Conservation (phyloP, 768 basidiomycete genomes). For the Trametes maxima region DNA sequence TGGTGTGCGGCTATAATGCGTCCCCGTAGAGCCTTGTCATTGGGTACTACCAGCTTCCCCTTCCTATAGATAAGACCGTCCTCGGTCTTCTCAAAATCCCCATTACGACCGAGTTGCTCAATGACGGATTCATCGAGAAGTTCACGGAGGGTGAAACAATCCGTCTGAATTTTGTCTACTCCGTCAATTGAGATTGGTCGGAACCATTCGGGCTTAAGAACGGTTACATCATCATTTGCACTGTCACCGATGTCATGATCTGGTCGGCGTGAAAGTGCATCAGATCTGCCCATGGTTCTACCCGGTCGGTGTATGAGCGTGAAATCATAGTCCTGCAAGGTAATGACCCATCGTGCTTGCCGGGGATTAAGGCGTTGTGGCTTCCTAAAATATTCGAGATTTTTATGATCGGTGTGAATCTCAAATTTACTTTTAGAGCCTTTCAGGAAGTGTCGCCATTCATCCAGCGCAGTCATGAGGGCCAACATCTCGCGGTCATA, state of each 20-base stretch:
- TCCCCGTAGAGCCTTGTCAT: not conserved
- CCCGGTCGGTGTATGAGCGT: constrained; percentile 12
- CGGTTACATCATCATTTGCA: not conserved
- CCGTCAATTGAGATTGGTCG: not conserved
- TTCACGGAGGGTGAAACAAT: not conserved
- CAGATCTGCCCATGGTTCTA: not conserved
- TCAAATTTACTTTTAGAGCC: constrained; percentile 18
- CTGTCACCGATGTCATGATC: not conserved
- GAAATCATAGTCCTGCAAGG: constrained; percentile 23
- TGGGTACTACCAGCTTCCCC: not conserved
- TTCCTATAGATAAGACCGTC: constrained; percentile 20
- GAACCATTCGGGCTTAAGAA: constrained; percentile 9
- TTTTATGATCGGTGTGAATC: constrained; percentile 36
- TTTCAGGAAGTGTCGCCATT: constrained; percentile 32
- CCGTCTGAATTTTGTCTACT: not conserved
- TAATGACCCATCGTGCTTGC: constrained; percentile 37
- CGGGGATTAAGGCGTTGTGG: constrained; percentile 32
- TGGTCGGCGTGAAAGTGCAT: constrained; percentile 10
- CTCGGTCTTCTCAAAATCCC: constrained; percentile 25
- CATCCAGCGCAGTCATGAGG: constrained; percentile 33
- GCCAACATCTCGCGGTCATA: constrained; percentile 43
- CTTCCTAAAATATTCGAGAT: constrained; percentile 32
- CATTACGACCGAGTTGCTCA: not conserved
- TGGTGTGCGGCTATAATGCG: constrained; percentile 26
- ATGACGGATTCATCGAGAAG: constrained; percentile 2